Percentiles rank a stretch among this genome's conserved stretches.
Evolutionary conservation across 805 yeast genomes (phyloP).

Genomic region (Metschnikowia continentalis): DNA sequence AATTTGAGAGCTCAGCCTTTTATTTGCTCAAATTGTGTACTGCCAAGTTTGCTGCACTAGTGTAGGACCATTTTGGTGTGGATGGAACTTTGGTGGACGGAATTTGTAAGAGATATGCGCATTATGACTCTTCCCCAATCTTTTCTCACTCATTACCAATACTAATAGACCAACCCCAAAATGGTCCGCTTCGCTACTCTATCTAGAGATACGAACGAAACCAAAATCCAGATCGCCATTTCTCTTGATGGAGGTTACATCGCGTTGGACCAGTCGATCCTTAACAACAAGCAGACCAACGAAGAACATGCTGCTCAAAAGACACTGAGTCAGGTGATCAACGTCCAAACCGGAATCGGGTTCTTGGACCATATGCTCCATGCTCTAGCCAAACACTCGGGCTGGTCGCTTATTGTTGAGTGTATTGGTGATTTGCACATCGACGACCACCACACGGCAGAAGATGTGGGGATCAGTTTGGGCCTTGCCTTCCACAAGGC

Average conservation of each 20-base stretch:
- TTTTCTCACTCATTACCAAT: background rate
- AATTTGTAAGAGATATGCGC: background rate
- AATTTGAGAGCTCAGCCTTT: too few species aligned
- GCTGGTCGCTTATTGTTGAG: conserved; percentile 88
- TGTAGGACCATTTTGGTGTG: background rate
- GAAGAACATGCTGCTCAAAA: conserved; percentile 59
- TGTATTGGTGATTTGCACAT: conserved; percentile 93
- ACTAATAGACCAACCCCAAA: background rate
- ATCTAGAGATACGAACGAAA: conserved; percentile 84
- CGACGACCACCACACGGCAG: conserved; percentile 96
- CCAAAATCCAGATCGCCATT: conserved; percentile 82
- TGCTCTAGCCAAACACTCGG: conserved; percentile 94
- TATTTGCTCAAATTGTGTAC: background rate
- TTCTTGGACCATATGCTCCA: conserved; percentile 96
- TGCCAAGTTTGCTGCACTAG: too few species aligned
- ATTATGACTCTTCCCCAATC: background rate
- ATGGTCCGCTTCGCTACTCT: conserved; percentile 37
- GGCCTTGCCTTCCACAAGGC: conserved; percentile 90
- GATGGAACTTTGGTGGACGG: background rate
- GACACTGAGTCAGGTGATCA: conserved; percentile 67
- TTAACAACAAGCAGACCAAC: conserved; percentile 28
- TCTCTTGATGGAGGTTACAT: conserved; percentile 84
- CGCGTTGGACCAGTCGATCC: conserved; percentile 55
- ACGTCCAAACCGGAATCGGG: conserved; percentile 88
- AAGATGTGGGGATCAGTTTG: conserved; percentile 89